Evolutionary conservation across 129 eudicot species (phyloP).

Genomic region (Flaveria trinervia): DNA sequence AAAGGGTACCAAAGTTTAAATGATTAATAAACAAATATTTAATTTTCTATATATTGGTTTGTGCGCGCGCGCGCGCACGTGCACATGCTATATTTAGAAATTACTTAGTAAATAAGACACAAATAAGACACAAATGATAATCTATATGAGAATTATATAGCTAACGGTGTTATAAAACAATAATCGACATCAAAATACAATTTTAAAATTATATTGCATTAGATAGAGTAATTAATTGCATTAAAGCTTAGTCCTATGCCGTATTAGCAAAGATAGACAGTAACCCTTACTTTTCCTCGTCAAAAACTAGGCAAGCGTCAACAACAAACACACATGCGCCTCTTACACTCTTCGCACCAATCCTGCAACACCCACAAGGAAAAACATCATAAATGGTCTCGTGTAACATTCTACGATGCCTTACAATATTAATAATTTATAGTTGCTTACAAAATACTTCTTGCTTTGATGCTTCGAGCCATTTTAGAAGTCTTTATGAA

Average conservation of each 20-base stretch:
- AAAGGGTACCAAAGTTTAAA: background rate
- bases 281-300: constrained; percentile 27
- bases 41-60: background rate
- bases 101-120: background rate
- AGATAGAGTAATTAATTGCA: background rate
- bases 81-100: background rate
- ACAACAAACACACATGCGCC: background rate
- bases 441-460: constrained; percentile 27
- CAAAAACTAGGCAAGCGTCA: constrained; percentile 28
- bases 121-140: background rate
- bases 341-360: constrained; percentile 23
- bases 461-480: constrained; percentile 33
- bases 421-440: background rate
- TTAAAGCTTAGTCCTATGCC: background rate
- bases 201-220: background rate
- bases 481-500: constrained; percentile 10
- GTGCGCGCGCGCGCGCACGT: too few relatives aligned
- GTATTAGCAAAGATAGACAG: background rate
- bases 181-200: background rate
- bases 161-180: background rate
- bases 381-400: background rate
- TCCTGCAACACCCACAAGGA: constrained; percentile 27
- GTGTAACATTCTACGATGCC: background rate
- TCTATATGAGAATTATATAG: background rate
- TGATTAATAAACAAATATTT: background rate